Percentiles rank a stretch among this genome's conserved stretches.
phyloP scores from a whole-genome alignment of 2,329 filamentous ascomycete genomes.

The Penicillium sp. region DNA sequence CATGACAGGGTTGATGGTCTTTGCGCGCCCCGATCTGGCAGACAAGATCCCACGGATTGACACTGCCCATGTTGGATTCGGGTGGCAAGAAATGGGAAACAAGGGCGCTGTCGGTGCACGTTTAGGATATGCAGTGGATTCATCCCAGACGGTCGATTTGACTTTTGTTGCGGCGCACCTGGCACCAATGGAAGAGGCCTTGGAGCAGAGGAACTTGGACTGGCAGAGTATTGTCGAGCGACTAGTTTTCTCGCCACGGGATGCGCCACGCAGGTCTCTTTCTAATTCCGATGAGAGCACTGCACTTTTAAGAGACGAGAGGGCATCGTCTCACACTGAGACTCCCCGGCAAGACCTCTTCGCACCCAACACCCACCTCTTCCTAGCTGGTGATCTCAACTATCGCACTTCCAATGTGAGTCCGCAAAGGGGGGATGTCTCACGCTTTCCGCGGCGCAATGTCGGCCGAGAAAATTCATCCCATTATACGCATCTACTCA shows the following conservation, averaged over 20 bases:
- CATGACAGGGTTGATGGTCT: slow-evolving; percentile 85
- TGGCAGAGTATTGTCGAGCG: slow-evolving; percentile 79
- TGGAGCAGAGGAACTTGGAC: slow-evolving; percentile 72
- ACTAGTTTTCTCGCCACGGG: slow-evolving; percentile 60
- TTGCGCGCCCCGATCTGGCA: slow-evolving; percentile 58
- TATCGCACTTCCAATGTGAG: slow-evolving; percentile 72
- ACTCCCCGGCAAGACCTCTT: slow-evolving; percentile 53
- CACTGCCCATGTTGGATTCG: slow-evolving; percentile 77
- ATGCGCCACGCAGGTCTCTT: slow-evolving; percentile 6
- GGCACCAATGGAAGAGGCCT: slow-evolving; percentile 76
- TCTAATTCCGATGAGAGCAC: slow-evolving; percentile 24
- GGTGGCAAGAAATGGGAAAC: slow-evolving; percentile 83
- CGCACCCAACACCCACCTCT: slow-evolving; percentile 67
- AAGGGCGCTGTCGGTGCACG: slow-evolving; percentile 85
- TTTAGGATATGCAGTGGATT: slow-evolving; percentile 51
- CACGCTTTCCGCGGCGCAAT: slow-evolving; percentile 58
- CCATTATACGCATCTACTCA: slow-evolving; percentile 63
- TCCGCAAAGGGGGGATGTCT: slow-evolving; percentile 54
- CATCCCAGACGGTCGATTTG: slow-evolving; percentile 54
- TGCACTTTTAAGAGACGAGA: slow-evolving; percentile 26
- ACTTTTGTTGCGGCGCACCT: slow-evolving; percentile 87
- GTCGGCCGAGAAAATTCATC: slow-evolving; percentile 47
- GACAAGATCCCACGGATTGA: slow-evolving; percentile 60
- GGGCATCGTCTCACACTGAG: slow-evolving; percentile 27
- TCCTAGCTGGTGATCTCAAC: slow-evolving; percentile 88